Conservation (phyloP, 805 yeast species). For the Candida chauliodis region DNA sequence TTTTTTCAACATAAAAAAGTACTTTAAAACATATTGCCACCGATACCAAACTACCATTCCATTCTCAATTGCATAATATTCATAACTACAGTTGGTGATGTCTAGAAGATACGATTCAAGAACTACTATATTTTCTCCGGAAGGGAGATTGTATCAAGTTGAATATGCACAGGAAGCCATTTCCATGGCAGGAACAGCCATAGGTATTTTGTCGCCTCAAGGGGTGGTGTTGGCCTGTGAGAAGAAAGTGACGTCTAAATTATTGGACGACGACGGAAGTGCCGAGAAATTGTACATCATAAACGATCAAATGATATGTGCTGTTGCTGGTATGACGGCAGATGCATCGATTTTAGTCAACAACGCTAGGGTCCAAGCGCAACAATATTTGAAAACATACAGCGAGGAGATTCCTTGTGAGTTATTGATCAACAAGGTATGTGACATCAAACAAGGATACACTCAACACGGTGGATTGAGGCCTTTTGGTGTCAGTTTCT, state of each 20-base stretch:
- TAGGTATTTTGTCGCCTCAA: slow-evolving; percentile 70
- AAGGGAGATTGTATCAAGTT: slow-evolving; percentile 94
- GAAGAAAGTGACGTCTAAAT: slow-evolving; percentile 87
- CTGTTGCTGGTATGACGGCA: slow-evolving; percentile 97
- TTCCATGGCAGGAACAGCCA: slow-evolving; percentile 78
- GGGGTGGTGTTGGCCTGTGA: slow-evolving; percentile 98
- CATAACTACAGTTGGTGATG: slow-evolving; percentile 34
- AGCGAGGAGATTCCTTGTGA: slow-evolving; percentile 95
- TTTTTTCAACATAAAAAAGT: background rate
- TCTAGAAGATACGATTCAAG: slow-evolving; percentile 99
- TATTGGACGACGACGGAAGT: slow-evolving; percentile 88
- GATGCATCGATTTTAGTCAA: slow-evolving; percentile 91
- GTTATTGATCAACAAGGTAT: slow-evolving; percentile 77
- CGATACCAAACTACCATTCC: background rate
- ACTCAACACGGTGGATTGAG: slow-evolving; percentile 98
- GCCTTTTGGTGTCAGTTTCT: slow-evolving; percentile 96
- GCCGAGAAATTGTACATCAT: slow-evolving; percentile 89
- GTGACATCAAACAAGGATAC: slow-evolving; percentile 95
- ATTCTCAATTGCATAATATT: background rate
- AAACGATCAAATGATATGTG: slow-evolving; percentile 80
- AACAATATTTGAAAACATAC: slow-evolving; percentile 77
- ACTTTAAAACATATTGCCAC: slow-evolving; percentile 4
- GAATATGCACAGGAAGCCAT: slow-evolving; percentile 95
- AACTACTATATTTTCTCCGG: slow-evolving; percentile 98
- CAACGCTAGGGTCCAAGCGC: slow-evolving; percentile 82